Evolutionary conservation across 1,284 basidiomycete genomes (phyloP).

Genomic region (Exobasidium rhododendri): DNA sequence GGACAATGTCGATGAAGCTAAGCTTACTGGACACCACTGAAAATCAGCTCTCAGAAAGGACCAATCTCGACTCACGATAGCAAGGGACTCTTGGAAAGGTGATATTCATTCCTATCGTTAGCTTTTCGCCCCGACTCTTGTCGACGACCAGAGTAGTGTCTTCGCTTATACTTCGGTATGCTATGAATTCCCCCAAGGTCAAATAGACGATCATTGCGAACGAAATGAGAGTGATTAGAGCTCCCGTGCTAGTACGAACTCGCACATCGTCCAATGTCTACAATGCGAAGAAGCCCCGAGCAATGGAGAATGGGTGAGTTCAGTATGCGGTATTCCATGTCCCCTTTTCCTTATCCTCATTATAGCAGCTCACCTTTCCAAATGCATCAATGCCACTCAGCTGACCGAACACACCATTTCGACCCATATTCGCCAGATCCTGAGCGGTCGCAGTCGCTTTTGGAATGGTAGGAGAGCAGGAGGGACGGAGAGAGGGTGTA

Average conservation of each 20-base stretch:
- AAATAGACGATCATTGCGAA: conserved; percentile 87
- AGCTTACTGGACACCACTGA: no score
- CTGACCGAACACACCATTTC: conserved; percentile 39
- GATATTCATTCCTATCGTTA: conserved; percentile 86
- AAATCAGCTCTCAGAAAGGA: no score
- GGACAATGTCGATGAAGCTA: neutral
- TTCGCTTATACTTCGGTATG: conserved; percentile 76
- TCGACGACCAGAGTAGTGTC: conserved; percentile 62
- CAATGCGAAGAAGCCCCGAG: conserved; percentile 17
- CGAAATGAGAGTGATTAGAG: conserved; percentile 75
- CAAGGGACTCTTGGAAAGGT: conserved; percentile 96
- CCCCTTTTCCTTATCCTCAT: no score
- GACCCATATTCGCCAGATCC: conserved; percentile 23
- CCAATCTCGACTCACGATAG: conserved; percentile 70
- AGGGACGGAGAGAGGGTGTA: no score
- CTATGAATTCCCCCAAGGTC: conserved; percentile 87
- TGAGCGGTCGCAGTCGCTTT: neutral
- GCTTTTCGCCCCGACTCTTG: conserved; percentile 85
- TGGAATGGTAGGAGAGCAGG: neutral
- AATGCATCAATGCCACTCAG: conserved; percentile 78
- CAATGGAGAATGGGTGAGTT: no score
- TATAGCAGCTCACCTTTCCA: conserved; percentile 83
- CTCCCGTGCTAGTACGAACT: conserved; percentile 52
- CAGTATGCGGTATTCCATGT: no score
- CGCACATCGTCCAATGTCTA: conserved; percentile 52